A percentile compares a stretch with the other conserved stretches of the same genome.
Evolutionary conservation across 169 alveolate genomes (phyloP).

Genomic region (Plasmodium malariae): DNA sequence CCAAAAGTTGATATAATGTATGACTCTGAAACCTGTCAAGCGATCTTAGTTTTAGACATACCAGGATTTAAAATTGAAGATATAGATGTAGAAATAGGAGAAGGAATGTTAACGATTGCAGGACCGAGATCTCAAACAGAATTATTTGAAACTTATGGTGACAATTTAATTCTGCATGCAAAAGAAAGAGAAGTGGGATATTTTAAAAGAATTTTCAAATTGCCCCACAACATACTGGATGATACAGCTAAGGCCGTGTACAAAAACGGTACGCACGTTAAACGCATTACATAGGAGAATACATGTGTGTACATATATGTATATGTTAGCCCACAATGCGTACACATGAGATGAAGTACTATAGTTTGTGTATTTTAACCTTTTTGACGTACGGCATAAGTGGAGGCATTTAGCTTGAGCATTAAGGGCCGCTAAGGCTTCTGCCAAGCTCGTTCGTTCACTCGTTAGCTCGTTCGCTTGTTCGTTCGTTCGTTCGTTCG

Average conservation of each 20-base stretch:
- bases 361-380: not conserved
- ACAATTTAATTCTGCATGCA: constrained; percentile 84
- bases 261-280: constrained; percentile 81
- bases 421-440: too few relatives aligned
- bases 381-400: too few relatives aligned
- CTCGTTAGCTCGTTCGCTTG: too few relatives aligned
- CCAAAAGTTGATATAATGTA: constrained; percentile 87
- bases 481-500: too few relatives aligned
- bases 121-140: constrained; percentile 88
- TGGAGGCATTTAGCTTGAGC: too few relatives aligned
- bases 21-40: constrained; percentile 80
- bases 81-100: constrained; percentile 84
- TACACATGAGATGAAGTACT: not conserved
- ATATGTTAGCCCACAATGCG: not conserved
- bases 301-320: not conserved
- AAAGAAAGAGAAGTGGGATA: constrained; percentile 87
- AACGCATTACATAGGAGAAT: constrained; percentile 16
- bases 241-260: constrained; percentile 81
- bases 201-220: constrained; percentile 86
- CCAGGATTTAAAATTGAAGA: constrained; percentile 85
- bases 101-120: constrained; percentile 80
- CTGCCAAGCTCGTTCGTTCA: too few relatives aligned
- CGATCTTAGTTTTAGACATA: constrained; percentile 83
- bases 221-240: constrained; percentile 86
- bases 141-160: constrained; percentile 85